phyloP scores from a whole-genome alignment of 805 yeast species.

The Wickerhamiella sergipiensis region DNA sequence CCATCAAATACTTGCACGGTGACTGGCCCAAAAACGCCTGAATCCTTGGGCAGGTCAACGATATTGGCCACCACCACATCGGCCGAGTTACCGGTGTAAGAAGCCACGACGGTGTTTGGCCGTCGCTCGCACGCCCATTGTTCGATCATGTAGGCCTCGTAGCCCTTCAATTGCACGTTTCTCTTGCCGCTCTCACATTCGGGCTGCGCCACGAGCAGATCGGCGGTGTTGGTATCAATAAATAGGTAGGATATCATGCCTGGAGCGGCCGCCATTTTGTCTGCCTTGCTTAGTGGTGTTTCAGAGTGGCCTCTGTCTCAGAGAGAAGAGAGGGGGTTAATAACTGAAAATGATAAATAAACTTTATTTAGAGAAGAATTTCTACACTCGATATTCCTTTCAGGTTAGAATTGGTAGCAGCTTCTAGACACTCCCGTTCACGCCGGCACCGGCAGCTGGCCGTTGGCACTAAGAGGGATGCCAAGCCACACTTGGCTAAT shows the following conservation, averaged over 20 bases:
- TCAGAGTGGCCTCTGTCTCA: too few relatives aligned
- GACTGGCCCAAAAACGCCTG: constrained; percentile 34
- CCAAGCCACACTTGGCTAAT: background rate
- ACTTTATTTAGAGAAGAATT: too few relatives aligned
- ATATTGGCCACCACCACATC: constrained; percentile 51
- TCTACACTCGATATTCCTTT: too few relatives aligned
- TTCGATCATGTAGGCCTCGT: constrained; percentile 83
- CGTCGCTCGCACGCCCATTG: constrained; percentile 80
- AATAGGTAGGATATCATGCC: constrained; percentile 19
- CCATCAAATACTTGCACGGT: constrained; percentile 54
- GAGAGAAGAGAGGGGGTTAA: too few relatives aligned
- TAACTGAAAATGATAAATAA: too few relatives aligned
- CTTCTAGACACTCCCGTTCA: too few relatives aligned
- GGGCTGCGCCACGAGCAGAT: constrained; percentile 17
- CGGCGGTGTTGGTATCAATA: constrained; percentile 20
- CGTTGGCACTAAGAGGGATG: too few relatives aligned
- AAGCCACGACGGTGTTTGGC: constrained; percentile 53
- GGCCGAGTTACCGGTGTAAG: constrained; percentile 73
- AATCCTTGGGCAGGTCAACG: constrained; percentile 35
- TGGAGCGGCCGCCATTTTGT: background rate
- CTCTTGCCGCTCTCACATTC: constrained; percentile 26
- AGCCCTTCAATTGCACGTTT: constrained; percentile 46
- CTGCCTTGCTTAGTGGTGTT: background rate
- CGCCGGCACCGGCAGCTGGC: too few relatives aligned
- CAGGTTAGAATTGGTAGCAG: too few relatives aligned